Evolutionary conservation across 2,329 filamentous ascomycete genomes (phyloP), one percentile per base, ranked within the genome.

Genomic region (Colletotrichum caudatum): DNA sequence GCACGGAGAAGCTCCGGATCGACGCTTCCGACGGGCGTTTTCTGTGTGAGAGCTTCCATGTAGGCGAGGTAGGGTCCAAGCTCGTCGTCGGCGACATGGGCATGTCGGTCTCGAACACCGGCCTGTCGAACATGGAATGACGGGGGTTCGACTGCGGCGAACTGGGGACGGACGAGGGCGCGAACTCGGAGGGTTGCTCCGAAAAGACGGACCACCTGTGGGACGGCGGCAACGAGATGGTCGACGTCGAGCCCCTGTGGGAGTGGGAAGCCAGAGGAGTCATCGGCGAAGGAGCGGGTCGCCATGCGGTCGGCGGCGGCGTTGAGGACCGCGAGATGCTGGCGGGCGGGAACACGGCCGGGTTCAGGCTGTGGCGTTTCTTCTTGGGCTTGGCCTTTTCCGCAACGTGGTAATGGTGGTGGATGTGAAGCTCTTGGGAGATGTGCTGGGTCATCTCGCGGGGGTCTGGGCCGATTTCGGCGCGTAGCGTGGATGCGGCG

Each of bases 341-440:
- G n/a, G 85, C 81, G 0, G 88, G 90, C 9, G 90, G 90, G 62
- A 94, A 88, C 20, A 92, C 80, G 39, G 87, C 86, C 0, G 90
- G 84, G 16, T 87, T 88, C 12, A 93, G 82, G 29, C 89, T 86
- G 41, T 89, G 88, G 2, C 93, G 90, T 83, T 91, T 92, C 82
- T 94, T 97, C 82, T 90, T 93, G 20, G 80, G 78, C 69, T 93
- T 90, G 26, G 87, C 84, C 78, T 90, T 91, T 64, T 87, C 82
- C 1, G 90, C 84, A 14, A 91, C 88, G 75, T 98, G 94, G 78
- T 97, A 97, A 79, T 98, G 95, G 77, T 98, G 95, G 78, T 98
- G 95, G 57, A 98, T 93, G 77, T 98, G 95, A 18, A 98, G 84
- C 77, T 96, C 93, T 76, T 93, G 92, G 0, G 92, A 91, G 3